Percentiles rank a stretch among this genome's conserved stretches.
phyloP scores from a whole-genome alignment of 2,329 filamentous ascomycete species.

The Fusarium oxysporum region DNA sequence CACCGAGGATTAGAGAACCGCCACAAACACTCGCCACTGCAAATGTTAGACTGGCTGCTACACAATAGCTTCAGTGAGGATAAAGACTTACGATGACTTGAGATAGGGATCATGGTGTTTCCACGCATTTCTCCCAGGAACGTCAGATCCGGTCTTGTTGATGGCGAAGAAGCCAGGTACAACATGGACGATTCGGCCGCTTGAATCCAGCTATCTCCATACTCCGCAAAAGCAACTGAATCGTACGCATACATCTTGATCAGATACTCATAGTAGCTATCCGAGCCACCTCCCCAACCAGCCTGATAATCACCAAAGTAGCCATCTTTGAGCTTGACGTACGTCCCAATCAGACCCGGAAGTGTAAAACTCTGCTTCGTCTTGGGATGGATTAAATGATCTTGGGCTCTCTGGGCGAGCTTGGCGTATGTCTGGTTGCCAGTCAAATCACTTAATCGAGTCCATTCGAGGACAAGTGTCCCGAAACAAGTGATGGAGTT shows the following conservation, averaged over 20 bases:
- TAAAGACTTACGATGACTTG: not conserved
- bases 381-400: conserved; percentile 28
- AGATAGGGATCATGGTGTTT: not conserved
- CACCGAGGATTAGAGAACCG: not conserved
- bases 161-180: conserved; percentile 6
- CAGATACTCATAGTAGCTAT: conserved; percentile 40
- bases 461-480: conserved; percentile 37
- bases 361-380: conserved; percentile 13
- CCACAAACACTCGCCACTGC: conserved; percentile 12
- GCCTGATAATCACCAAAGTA: conserved; percentile 35
- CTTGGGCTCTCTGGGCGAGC: conserved; percentile 26
- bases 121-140: conserved; percentile 10
- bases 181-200: conserved; percentile 6
- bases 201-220: not conserved
- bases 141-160: not conserved
- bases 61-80: too few species aligned
- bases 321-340: conserved; percentile 13
- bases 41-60: too few species aligned
- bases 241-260: conserved; percentile 42
- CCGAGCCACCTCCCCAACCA: conserved; percentile 35
- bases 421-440: conserved; percentile 26
- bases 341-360: conserved; percentile 25
- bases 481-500: conserved; percentile 38
- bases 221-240: conserved; percentile 13
- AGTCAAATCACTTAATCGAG: conserved; percentile 26